Evolutionary conservation across 2,329 filamentous ascomycete species (phyloP), one percentile per base, ranked within the genome.

Genomic region (Madurella mycetomatis): DNA sequence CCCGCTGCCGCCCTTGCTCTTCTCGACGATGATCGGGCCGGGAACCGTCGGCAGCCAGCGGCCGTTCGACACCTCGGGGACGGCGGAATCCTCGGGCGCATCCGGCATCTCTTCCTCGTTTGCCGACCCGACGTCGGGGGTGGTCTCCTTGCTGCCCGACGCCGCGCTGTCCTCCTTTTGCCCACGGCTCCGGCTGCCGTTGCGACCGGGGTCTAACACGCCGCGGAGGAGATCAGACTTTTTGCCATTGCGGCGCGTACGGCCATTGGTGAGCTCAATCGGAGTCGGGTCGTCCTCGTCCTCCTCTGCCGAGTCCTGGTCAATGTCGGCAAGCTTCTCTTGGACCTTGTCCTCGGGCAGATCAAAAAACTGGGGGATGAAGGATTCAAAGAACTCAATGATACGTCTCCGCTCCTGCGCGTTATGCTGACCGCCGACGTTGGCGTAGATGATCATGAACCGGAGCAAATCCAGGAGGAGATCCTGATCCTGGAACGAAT

Each of bases 71-170:
- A 81, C 78, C 67, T 91, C 87, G 49, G 86, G 74, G 56, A 81
- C 74, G 56, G 73, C 67, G 34, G 75, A 70, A 58, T 88, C 79
- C 50, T 88, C 78, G 9, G 76, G 73, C 2, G 73, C 80, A 60
- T 86, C 84, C 5, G 75, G 77, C 74, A 85, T 83, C 34, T 94
- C 90, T 58, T 92, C 88, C 63, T 94, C 89, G 51, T 82, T 86
- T 30, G 82, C 83, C 1, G 88, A 92, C n/a, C 77, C 83, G 18
- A 86, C 82, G 64, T 95, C 92, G 0, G 94, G 92, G 0, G 92
- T 96, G 0, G 88, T 91, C 63, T 94, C 91, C 65, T 95, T 90
- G 73, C 90, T 96, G 13, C 82, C 85, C 19, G 87, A 86, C 1
- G 83, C 83, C n/a, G 83, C 77, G 63, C 87, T 92, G 58, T 87